A percentile compares a stretch with the other conserved stretches of the same genome.
Conservation (phyloP, 1,139 yeast genomes). For the Debaryomycetaceae sp. region DNA sequence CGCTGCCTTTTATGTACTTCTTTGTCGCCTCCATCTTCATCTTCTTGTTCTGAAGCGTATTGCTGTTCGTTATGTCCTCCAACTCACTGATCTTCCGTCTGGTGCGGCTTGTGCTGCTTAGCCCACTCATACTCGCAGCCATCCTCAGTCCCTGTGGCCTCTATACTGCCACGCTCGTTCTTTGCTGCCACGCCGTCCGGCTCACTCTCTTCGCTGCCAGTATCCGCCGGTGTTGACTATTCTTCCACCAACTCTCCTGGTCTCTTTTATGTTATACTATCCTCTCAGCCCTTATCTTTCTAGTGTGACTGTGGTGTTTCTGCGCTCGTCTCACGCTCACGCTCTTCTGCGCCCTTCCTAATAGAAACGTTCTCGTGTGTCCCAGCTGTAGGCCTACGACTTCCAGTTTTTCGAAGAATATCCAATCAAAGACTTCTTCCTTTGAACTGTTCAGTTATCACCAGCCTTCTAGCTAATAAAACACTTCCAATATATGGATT, state of each 20-base stretch:
- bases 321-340: background rate
- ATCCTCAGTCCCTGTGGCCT: constrained; percentile 7
- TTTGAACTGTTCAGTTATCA: background rate
- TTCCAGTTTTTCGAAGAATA: background rate
- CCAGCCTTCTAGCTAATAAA: background rate
- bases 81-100: constrained; percentile 31
- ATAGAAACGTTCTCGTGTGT: background rate
- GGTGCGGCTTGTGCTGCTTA: constrained; percentile 14
- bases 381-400: background rate
- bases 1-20: constrained; percentile 6
- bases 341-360: background rate
- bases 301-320: background rate
- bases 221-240: background rate
- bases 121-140: constrained; percentile 26
- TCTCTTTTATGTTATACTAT: background rate
- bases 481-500: background rate
- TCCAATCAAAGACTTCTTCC: background rate
- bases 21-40: constrained; percentile 7
- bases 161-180: background rate
- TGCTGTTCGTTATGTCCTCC: constrained; percentile 32
- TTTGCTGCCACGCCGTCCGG: background rate
- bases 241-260: background rate
- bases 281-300: background rate
- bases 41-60: constrained; percentile 10
- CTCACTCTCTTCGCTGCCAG: background rate